Evolutionary conservation across 192 early-diverging fungal species (phyloP).

Genomic region (Chytriomyces confervae): DNA sequence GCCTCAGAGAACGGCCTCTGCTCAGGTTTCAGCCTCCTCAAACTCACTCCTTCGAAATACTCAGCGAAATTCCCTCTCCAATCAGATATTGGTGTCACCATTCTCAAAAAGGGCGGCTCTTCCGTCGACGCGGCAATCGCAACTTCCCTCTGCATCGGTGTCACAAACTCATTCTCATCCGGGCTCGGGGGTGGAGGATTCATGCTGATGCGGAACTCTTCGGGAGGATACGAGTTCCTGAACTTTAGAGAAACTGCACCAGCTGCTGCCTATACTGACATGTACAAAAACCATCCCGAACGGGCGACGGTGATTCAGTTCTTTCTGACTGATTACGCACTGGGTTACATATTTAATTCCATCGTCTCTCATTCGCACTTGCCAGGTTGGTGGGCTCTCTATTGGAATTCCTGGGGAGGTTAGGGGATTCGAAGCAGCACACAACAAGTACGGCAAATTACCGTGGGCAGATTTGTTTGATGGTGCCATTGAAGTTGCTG

Average conservation of each 20-base stretch:
- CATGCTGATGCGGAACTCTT: constrained; percentile 78
- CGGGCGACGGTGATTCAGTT: constrained; percentile 58
- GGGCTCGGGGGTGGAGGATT: constrained; percentile 97
- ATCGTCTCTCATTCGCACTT: constrained; percentile 4
- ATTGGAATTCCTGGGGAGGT: constrained; percentile 75
- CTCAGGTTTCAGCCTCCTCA: constrained; percentile 16
- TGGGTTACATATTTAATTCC: neutral
- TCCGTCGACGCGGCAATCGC: constrained; percentile 91
- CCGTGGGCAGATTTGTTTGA: constrained; percentile 81
- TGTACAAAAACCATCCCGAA: constrained; percentile 79
- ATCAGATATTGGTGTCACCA: constrained; percentile 48
- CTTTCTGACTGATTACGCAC: neutral
- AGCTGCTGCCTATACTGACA: constrained; percentile 69
- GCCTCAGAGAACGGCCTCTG: constrained; percentile 50
- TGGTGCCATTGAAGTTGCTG: constrained; percentile 74
- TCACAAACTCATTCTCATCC: constrained; percentile 82
- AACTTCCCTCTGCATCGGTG: constrained; percentile 78
- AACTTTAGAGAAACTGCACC: constrained; percentile 92
- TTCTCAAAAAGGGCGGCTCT: constrained; percentile 83
- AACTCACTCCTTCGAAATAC: neutral
- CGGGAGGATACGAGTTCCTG: constrained; percentile 56
- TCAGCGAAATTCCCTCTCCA: neutral
- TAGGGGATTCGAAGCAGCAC: constrained; percentile 81
- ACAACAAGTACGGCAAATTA: constrained; percentile 79
- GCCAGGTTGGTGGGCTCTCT: constrained; percentile 27